Conservation (phyloP, 75 land plant species). For the Selaginella tamariscina region DNA sequence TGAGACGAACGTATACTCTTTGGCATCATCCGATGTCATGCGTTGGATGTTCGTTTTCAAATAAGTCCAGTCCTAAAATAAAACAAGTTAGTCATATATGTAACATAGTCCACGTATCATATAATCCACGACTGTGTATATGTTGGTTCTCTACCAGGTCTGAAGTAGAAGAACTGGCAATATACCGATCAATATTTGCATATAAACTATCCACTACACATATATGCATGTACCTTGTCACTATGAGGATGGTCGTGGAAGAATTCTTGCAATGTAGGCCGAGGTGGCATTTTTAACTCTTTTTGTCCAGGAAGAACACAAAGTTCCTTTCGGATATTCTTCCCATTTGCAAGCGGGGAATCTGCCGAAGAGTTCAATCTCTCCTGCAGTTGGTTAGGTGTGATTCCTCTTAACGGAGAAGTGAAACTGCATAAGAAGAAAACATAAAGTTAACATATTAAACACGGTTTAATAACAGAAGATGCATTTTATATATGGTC, state of each 20-base stretch:
- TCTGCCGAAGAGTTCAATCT: not conserved
- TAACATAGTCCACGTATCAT: no score
- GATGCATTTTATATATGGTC: no score
- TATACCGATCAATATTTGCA: no score
- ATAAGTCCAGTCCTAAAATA: not conserved
- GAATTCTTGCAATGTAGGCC: not conserved
- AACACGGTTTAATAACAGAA: no score
- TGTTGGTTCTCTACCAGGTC: no score
- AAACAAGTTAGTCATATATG: not conserved
- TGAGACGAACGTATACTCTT: not conserved
- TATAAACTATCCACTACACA: no score
- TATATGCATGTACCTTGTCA: not conserved
- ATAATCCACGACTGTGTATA: no score
- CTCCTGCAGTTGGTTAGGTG: no score
- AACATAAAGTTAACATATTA: no score
- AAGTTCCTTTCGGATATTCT: not conserved
- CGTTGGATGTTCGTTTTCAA: not conserved
- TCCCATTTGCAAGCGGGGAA: not conserved
- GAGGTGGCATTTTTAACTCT: not conserved
- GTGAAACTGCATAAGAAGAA: no score
- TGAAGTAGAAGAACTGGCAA: no score
- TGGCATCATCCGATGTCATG: slow-evolving; percentile 7
- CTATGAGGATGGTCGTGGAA: not conserved
- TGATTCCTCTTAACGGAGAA: no score
- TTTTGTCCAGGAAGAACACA: not conserved